Percentiles rank a stretch among this genome's conserved stretches.
These are phyloP conservation scores for Fusarium sp. DNA, from an alignment of 2,329 filamentous ascomycete species.

Conservation along the genomic window DNA sequence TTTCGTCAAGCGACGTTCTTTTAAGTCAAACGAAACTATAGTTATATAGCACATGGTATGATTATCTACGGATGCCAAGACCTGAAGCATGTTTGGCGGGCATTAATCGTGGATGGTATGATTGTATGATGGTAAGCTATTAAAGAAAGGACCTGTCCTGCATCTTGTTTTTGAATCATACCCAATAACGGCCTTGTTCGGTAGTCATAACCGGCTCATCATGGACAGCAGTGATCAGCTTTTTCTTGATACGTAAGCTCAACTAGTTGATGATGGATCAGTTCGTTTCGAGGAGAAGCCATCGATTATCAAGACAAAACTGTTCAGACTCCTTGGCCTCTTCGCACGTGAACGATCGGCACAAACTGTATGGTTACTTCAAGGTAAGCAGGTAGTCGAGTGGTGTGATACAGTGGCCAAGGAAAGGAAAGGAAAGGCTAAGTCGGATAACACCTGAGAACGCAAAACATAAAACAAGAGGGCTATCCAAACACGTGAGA, in stretches of 20 bases:
- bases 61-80: neutral
- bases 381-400: too few relatives aligned
- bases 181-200: neutral
- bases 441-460: neutral
- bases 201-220: neutral
- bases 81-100: constrained; percentile 8
- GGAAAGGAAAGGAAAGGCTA: neutral
- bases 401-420: too few relatives aligned
- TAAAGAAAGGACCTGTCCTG: constrained; percentile 15
- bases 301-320: neutral
- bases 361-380: neutral
- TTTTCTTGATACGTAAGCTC: neutral
- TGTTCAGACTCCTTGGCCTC: neutral
- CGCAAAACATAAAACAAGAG: neutral
- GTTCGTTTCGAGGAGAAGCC: neutral
- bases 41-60: constrained; percentile 12
- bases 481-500: neutral
- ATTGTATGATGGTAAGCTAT: constrained; percentile 22
- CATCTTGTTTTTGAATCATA: constrained; percentile 5
- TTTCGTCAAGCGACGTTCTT: constrained; percentile 7
- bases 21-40: constrained; percentile 19
- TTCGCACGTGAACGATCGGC: neutral
- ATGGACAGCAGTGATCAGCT: neutral
- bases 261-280: neutral
- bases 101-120: constrained; percentile 3